Evolutionary conservation across 2,329 filamentous ascomycete species (phyloP).

Genomic region (Albifimbria verrucaria): DNA sequence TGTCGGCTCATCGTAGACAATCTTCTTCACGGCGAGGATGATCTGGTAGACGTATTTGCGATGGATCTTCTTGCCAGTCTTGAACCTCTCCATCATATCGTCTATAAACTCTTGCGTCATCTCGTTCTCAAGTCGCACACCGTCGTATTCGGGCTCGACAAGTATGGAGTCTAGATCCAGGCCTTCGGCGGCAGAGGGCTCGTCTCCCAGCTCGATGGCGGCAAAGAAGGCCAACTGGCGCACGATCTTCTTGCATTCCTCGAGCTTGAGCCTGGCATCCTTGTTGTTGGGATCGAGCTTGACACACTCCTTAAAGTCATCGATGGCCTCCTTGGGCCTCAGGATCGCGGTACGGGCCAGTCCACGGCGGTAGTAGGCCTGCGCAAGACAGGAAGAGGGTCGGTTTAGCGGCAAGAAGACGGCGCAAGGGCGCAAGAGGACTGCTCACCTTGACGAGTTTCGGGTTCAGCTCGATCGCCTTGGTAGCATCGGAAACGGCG

Average conservation of each 20-base stretch:
- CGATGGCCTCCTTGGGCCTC: slow-evolving; percentile 80
- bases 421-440: neutral
- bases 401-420: slow-evolving; percentile 2
- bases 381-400: slow-evolving; percentile 8
- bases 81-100: slow-evolving; percentile 96
- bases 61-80: slow-evolving; percentile 90
- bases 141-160: slow-evolving; percentile 83
- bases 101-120: slow-evolving; percentile 98
- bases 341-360: slow-evolving; percentile 90
- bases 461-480: slow-evolving; percentile 85
- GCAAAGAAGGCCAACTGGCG: slow-evolving; percentile 89
- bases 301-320: slow-evolving; percentile 89
- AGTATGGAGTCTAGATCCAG: slow-evolving; percentile 83
- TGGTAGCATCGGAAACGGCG: slow-evolving; percentile 85
- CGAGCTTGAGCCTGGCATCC: slow-evolving; percentile 84
- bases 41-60: slow-evolving; percentile 98
- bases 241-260: slow-evolving; percentile 93
- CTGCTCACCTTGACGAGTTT: slow-evolving; percentile 76
- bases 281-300: slow-evolving; percentile 84
- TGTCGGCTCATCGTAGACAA: slow-evolving; percentile 88
- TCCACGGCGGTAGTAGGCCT: slow-evolving; percentile 94
- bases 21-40: slow-evolving; percentile 80
- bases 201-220: slow-evolving; percentile 89
- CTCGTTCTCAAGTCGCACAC: slow-evolving; percentile 68
- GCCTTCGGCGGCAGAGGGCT: slow-evolving; percentile 86